A percentile compares a stretch with the other conserved stretches of the same genome.
These are phyloP conservation scores for Saitoella complicata DNA, from an alignment of 805 yeast genomes.

Conservation along the genomic window DNA sequence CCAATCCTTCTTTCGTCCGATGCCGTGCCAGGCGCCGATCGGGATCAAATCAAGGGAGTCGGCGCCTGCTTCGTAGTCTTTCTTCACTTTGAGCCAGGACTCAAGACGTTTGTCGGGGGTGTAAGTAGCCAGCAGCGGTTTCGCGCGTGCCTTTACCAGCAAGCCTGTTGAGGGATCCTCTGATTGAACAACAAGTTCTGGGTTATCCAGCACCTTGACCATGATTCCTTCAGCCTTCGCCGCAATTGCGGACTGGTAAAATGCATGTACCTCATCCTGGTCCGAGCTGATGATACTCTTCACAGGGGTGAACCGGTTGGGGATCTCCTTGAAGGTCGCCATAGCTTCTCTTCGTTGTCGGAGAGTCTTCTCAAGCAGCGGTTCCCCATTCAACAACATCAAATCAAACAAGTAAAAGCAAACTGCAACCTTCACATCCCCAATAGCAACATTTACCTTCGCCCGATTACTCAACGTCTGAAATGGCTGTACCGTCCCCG, in stretches of 20 bases:
- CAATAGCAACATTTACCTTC: conserved; percentile 10
- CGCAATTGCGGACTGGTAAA: conserved; percentile 8
- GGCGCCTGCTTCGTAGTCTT: conserved; percentile 14
- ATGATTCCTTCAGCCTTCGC: conserved; percentile 15
- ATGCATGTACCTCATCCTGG: conserved; percentile 7
- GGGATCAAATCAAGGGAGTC: conserved; percentile 16
- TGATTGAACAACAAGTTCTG: background rate
- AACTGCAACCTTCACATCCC: conserved; percentile 9
- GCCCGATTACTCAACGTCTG: conserved; percentile 20
- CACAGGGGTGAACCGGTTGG: conserved; percentile 8
- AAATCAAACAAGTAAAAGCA: conserved; percentile 14
- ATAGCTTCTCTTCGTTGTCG: conserved; percentile 11
- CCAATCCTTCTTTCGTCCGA: conserved; percentile 14
- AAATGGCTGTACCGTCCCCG: conserved; percentile 9
- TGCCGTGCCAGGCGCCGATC: conserved; percentile 17
- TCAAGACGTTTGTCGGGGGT: conserved; percentile 15
- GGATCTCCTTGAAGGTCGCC: conserved; percentile 3
- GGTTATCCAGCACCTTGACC: conserved; percentile 15
- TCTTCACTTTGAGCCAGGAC: conserved; percentile 17
- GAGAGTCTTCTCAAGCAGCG: conserved; percentile 7
- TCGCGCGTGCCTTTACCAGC: background rate
- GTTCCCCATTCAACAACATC: conserved; percentile 11
- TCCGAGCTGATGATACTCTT: conserved; percentile 9
- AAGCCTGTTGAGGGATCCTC: background rate
- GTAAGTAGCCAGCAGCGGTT: conserved; percentile 12